Conservation (phyloP, 106 monocot genomes). For the Platanthera guangdongensis region DNA sequence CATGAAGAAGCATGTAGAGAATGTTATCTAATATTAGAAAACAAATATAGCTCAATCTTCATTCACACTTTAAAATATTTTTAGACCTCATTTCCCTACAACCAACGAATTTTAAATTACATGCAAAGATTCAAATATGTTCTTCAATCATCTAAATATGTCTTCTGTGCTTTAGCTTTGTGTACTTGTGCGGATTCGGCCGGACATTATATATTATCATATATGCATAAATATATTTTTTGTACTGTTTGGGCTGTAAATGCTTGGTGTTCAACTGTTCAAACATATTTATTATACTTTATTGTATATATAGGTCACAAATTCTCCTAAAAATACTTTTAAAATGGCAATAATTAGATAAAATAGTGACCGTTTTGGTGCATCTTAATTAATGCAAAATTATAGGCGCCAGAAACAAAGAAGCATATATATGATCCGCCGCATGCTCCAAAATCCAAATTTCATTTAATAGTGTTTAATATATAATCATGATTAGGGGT, state of each 20-base stretch:
- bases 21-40: no score
- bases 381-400: not conserved
- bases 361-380: conserved; percentile 2
- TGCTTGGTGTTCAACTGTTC: not conserved
- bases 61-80: no score
- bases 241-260: not conserved
- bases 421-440: not conserved
- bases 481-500: not conserved
- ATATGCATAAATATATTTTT: not conserved
- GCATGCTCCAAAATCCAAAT: not conserved
- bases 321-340: not conserved
- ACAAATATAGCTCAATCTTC: no score
- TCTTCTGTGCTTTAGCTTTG: no score
- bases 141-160: no score
- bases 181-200: no score
- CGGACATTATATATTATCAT: no score
- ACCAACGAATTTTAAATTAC: no score
- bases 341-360: not conserved
- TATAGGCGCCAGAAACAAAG: not conserved
- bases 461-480: not conserved
- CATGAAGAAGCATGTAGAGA: no score
- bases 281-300: not conserved
- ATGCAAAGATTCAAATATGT: no score
- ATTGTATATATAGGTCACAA: not conserved
- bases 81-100: no score